A percentile compares a stretch with the other conserved stretches of the same genome.
Conservation (phyloP, 805 yeast species). For the Candida chauliodis region DNA sequence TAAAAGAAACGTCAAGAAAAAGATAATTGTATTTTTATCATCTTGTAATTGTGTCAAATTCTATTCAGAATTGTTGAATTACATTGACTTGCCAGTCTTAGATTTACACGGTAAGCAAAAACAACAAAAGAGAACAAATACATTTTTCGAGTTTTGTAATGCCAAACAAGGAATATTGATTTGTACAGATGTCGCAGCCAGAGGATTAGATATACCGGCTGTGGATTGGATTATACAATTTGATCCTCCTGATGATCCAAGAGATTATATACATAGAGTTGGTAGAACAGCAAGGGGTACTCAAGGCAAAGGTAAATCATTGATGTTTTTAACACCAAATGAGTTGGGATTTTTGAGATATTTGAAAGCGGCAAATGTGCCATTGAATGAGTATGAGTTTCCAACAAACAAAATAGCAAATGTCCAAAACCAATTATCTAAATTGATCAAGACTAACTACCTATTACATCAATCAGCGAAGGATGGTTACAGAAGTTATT, state of each 20-base stretch:
- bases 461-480: constrained; percentile 94
- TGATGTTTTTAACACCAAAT: constrained; percentile 91
- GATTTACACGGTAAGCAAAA: constrained; percentile 98
- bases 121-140: constrained; percentile 97
- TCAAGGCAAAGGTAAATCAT: constrained; percentile 83
- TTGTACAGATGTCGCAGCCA: constrained; percentile 98
- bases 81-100: constrained; percentile 93
- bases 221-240: constrained; percentile 99
- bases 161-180: constrained; percentile 90
- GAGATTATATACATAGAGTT: constrained; percentile 97
- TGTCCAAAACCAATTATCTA: constrained; percentile 90
- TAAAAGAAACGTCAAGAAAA: constrained; percentile 88
- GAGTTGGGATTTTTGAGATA: constrained; percentile 94
- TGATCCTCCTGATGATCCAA: constrained; percentile 99
- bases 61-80: constrained; percentile 90
- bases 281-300: constrained; percentile 98
- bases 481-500: constrained; percentile 94
- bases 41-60: constrained; percentile 97
- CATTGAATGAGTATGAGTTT: constrained; percentile 95
- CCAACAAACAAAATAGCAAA: constrained; percentile 93
- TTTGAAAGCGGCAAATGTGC: constrained; percentile 94
- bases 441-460: constrained; percentile 85
- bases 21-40: constrained; percentile 89
- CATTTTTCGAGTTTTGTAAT: constrained; percentile 96
- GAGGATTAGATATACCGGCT: constrained; percentile 97